Percentiles rank a stretch among this genome's conserved stretches.
Conservation (phyloP, 768 basidiomycete genomes). For the Pilatotrama ljubarskyi region DNA sequence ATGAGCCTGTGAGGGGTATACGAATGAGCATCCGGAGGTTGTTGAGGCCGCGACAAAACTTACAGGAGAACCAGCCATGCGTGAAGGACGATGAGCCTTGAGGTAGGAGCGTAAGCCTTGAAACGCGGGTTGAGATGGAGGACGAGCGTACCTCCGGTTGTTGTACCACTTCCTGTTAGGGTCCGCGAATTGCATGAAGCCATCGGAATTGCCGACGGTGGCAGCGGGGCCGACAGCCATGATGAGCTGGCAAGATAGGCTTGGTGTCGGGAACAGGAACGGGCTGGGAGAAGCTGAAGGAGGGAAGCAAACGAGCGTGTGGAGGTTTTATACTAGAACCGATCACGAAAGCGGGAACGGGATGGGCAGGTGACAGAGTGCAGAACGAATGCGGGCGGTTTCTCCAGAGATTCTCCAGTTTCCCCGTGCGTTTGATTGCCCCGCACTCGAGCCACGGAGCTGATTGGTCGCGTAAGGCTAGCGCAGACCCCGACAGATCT, state of each 20-base stretch:
- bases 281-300: conserved; percentile 29
- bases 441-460: conserved; percentile 16
- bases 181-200: conserved; percentile 58
- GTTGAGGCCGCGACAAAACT: conserved; percentile 22
- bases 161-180: conserved; percentile 75
- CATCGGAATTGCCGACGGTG: conserved; percentile 36
- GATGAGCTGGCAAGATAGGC: conserved; percentile 27
- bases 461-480: conserved; percentile 15
- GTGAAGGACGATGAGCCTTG: conserved; percentile 61
- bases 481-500: conserved; percentile 12
- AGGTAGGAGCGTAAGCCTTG: neutral
- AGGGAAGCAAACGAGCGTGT: conserved; percentile 19
- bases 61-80: conserved; percentile 70
- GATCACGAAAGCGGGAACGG: conserved; percentile 9
- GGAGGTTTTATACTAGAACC: conserved; percentile 21
- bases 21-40: neutral
- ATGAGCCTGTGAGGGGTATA: conserved; percentile 49
- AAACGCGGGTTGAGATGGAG: neutral
- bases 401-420: conserved; percentile 27
- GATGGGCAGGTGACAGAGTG: conserved; percentile 16
- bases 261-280: conserved; percentile 16
- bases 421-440: conserved; percentile 23
- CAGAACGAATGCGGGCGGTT: conserved; percentile 11
- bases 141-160: conserved; percentile 58
- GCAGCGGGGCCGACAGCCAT: conserved; percentile 58